phyloP scores from a whole-genome alignment of 805 yeast species.

The Sugiyamaella americana region DNA sequence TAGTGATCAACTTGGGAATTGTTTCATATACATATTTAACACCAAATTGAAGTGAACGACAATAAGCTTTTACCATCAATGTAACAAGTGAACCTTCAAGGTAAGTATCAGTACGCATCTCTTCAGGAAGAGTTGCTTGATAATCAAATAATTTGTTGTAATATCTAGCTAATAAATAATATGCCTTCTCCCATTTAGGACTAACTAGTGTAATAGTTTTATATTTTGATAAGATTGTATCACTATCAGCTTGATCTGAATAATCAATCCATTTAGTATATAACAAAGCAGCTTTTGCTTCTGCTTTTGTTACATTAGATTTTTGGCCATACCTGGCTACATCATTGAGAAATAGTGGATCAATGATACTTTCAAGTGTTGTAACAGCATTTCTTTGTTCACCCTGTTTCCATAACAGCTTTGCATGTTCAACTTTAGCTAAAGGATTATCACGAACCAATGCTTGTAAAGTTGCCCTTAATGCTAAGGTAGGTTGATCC shows the following conservation, averaged over 20 bases:
- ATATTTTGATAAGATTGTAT: slow-evolving; percentile 66
- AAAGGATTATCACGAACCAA: slow-evolving; percentile 24
- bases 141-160: slow-evolving; percentile 72
- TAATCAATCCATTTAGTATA: slow-evolving; percentile 85
- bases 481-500: slow-evolving; percentile 65
- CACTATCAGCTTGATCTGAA: slow-evolving; percentile 77
- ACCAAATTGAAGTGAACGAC: slow-evolving; percentile 56
- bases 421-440: slow-evolving; percentile 58
- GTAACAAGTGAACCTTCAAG: slow-evolving; percentile 43
- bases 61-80: slow-evolving; percentile 49
- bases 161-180: slow-evolving; percentile 73
- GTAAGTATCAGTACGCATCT: slow-evolving; percentile 20
- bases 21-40: slow-evolving; percentile 70
- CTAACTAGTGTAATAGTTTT: slow-evolving; percentile 49
- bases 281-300: slow-evolving; percentile 54
- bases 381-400: slow-evolving; percentile 80
- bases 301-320: slow-evolving; percentile 1
- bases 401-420: slow-evolving; percentile 83
- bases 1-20: slow-evolving; percentile 80
- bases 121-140: slow-evolving; percentile 38
- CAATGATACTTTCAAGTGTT: slow-evolving; percentile 42
- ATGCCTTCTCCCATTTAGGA: slow-evolving; percentile 67
- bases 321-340: slow-evolving; percentile 7
- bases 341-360: slow-evolving; percentile 14
- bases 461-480: slow-evolving; percentile 60